phyloP scores from a whole-genome alignment of 2,329 filamentous ascomycete genomes.

The Ambrosiella xylebori region DNA sequence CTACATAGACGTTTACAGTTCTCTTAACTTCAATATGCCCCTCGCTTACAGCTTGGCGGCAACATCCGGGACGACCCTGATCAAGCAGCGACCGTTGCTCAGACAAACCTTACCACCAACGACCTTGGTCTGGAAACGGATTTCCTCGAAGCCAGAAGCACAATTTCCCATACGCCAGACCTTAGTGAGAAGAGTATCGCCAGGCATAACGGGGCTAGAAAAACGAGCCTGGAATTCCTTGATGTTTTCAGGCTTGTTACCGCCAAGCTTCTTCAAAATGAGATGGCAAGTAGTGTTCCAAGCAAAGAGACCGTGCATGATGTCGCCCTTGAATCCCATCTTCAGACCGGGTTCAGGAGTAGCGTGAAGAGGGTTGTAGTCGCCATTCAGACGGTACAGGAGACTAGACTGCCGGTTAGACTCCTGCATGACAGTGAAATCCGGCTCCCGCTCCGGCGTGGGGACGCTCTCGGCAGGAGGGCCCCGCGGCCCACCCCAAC shows the following conservation, averaged over 20 bases:
- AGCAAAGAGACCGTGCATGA: slow-evolving; percentile 77
- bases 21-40: background rate
- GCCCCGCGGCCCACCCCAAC: slow-evolving; percentile 82
- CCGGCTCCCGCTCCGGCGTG: slow-evolving; percentile 55
- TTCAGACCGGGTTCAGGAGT: slow-evolving; percentile 68
- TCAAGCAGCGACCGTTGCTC: slow-evolving; percentile 68
- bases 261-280: slow-evolving; percentile 55
- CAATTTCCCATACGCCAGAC: slow-evolving; percentile 61
- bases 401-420: slow-evolving; percentile 56
- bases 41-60: slow-evolving; percentile 31
- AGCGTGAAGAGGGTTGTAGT: slow-evolving; percentile 87
- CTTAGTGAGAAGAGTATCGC: slow-evolving; percentile 63
- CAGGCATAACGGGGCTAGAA: slow-evolving; percentile 66
- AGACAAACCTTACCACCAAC: slow-evolving; percentile 70
- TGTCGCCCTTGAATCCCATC: slow-evolving; percentile 82
- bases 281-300: slow-evolving; percentile 68
- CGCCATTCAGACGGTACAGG: slow-evolving; percentile 73
- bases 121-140: slow-evolving; percentile 63
- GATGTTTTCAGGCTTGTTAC: slow-evolving; percentile 61
- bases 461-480: slow-evolving; percentile 64
- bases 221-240: slow-evolving; percentile 83
- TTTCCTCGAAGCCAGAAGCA: slow-evolving; percentile 54
- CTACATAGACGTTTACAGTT: background rate
- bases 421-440: slow-evolving; percentile 52
- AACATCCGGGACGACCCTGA: slow-evolving; percentile 37